phyloP scores from a whole-genome alignment of 345 rosid species.

The Noccaea caerulescens region DNA sequence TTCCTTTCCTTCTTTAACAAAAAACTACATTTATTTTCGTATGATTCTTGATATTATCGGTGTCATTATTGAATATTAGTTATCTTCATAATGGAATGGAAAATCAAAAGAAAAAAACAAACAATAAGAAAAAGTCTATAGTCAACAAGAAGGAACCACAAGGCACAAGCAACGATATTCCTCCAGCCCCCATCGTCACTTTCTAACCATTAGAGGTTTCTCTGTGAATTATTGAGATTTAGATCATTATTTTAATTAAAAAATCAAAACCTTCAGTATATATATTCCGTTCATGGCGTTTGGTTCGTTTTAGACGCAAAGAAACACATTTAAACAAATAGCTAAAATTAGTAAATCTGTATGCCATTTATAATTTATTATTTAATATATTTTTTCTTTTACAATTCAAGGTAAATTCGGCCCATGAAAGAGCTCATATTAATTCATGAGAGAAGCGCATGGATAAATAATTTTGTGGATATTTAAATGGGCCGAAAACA shows the following conservation, averaged over 20 bases:
- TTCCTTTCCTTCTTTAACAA: not conserved
- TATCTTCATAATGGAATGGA: conserved; percentile 17
- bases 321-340: conserved; percentile 1
- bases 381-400: not conserved
- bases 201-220: conserved; percentile 41
- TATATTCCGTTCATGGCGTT: conserved; percentile 4
- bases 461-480: too few relatives aligned
- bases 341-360: conserved; percentile 13
- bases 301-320: conserved; percentile 30
- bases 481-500: too few relatives aligned
- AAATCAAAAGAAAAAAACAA: conserved; percentile 24
- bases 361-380: not conserved
- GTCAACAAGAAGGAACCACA: conserved; percentile 46
- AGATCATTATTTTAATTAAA: not conserved
- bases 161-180: conserved; percentile 47
- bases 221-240: conserved; percentile 19
- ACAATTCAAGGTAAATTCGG: too few relatives aligned
- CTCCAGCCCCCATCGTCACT: conserved; percentile 38
- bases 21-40: not conserved
- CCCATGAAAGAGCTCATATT: too few relatives aligned
- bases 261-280: not conserved
- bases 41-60: not conserved
- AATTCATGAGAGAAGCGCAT: too few relatives aligned
- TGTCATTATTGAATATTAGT: conserved; percentile 1
- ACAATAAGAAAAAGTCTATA: conserved; percentile 42